phyloP scores from a whole-genome alignment of 345 rosid species.

The Cardamine resedifolia region DNA sequence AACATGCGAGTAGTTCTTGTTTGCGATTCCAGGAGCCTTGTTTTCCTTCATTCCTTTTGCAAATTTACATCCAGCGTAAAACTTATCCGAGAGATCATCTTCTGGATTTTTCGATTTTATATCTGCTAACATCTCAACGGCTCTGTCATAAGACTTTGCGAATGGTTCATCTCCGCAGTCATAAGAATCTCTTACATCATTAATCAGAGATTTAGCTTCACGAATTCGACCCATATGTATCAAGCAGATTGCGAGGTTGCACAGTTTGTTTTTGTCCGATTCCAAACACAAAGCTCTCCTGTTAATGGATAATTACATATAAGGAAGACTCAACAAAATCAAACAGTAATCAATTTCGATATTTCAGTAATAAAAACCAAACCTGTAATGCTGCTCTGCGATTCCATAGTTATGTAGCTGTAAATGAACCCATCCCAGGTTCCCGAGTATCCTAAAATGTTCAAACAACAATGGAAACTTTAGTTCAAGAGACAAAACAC shows the following conservation, averaged over 20 bases:
- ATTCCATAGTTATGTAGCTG: conserved; percentile 67
- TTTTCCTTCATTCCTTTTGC: conserved; percentile 35
- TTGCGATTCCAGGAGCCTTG: conserved; percentile 14
- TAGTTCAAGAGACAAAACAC: not conserved
- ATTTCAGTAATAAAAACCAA: not conserved
- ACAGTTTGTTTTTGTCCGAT: conserved; percentile 66
- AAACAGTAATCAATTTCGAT: not conserved
- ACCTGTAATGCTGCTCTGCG: conserved; percentile 80
- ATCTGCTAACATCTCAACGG: conserved; percentile 51
- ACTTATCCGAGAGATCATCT: conserved; percentile 7
- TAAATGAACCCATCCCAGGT: conserved; percentile 87
- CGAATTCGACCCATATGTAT: conserved; percentile 60
- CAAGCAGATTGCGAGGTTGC: conserved; percentile 78
- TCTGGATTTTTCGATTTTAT: conserved; percentile 35
- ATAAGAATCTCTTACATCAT: conserved; percentile 47
- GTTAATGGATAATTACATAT: not conserved
- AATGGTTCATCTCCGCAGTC: conserved; percentile 58
- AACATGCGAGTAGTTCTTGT: conserved; percentile 13
- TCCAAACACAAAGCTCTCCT: conserved; percentile 70
- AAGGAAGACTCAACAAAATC: not conserved
- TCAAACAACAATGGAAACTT: not conserved
- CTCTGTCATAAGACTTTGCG: conserved; percentile 64
- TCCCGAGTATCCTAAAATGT: conserved; percentile 62
- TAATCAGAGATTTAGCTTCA: conserved; percentile 69
- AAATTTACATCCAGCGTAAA: conserved; percentile 32